Conservation (phyloP, 495 filamentous ascomycete species). For the Cairneyella variabilis region DNA sequence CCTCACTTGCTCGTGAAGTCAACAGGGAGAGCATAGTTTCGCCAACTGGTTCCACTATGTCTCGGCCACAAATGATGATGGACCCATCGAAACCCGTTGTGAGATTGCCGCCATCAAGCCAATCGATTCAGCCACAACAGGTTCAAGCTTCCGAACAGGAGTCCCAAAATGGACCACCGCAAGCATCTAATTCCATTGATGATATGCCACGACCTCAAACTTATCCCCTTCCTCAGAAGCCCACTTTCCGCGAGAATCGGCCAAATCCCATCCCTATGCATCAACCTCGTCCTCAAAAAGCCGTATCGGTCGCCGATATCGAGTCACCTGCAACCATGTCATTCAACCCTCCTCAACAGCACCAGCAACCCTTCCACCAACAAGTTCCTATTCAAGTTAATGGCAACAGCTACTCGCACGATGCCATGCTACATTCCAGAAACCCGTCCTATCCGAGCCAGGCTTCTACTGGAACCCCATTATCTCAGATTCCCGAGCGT, state of each 20-base stretch:
- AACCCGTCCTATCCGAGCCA: slow-evolving; percentile 76
- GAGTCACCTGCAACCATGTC: slow-evolving; percentile 74
- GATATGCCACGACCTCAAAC: slow-evolving; percentile 51
- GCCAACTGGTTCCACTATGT: slow-evolving; percentile 71
- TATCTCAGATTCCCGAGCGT: slow-evolving; percentile 92
- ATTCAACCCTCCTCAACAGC: slow-evolving; percentile 58
- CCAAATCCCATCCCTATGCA: slow-evolving; percentile 81
- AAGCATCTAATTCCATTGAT: slow-evolving; percentile 18
- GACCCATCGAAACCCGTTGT: slow-evolving; percentile 75
- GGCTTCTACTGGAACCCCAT: slow-evolving; percentile 73
- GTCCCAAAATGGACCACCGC: slow-evolving; percentile 25
- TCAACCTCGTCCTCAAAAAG: slow-evolving; percentile 91
- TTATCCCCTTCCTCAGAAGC: slow-evolving; percentile 65
- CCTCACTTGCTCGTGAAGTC: slow-evolving; percentile 75
- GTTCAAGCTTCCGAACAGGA: slow-evolving; percentile 10
- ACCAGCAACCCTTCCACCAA: slow-evolving; percentile 87
- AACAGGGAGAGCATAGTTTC: slow-evolving; percentile 72
- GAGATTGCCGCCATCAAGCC: slow-evolving; percentile 64
- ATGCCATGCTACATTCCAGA: slow-evolving; percentile 55
- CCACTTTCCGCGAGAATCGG: slow-evolving; percentile 73
- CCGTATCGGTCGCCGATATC: slow-evolving; percentile 91
- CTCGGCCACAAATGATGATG: slow-evolving; percentile 55
- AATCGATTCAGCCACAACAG: slow-evolving; percentile 26
- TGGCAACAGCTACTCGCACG: slow-evolving; percentile 51
- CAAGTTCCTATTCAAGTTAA: slow-evolving; percentile 73